Base-by-base conservation (phyloP, 2,329 filamentous ascomycete genomes). In the Cladophialophora psammophila region DNA sequence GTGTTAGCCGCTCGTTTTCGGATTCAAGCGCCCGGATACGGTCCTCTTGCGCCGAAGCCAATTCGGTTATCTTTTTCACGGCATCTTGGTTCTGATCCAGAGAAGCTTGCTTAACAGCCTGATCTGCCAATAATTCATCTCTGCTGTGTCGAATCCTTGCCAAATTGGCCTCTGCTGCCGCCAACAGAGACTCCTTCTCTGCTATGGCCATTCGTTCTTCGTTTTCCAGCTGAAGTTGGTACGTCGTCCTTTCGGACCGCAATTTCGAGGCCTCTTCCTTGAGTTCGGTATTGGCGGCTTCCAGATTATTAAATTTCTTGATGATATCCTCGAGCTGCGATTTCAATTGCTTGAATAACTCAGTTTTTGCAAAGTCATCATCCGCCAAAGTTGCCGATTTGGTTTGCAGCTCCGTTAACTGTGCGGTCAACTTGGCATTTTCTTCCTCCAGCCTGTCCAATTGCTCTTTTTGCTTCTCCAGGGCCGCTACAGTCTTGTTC, bases 311-410 rank as follows among this genome's bases (percentile, higher is more conserved):
- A 75, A 97, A 89, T 42, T 93, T 90, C 78, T 92, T 94, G 72
- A 97, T 93, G 8, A 96, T 87, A 73, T 98, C 94, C 75, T 98
- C 95, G 74, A 96, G 92, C 74, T 97, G 93, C 31, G 86, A 87
- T 80, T 94, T 96, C 75, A 97, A 86, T 69, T 91, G 88, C 80
- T 97, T 98, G 85, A 97, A 99, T 2, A 97, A 85, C 74, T 97
- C 93, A 4, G 93, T 97, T 65, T 93, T 89, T 48, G 93, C 90
- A 76, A 96, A 98, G 74, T 99, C 95, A 69, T 99, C 95, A 74
- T 99, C 95, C 0, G 91, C 91, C 53, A 94, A 82, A 63, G 87
- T 89, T 13, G 92, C 60, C 20, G 74, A 68, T 64, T 86, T 87
- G 15, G 85, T 79, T 68, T 84, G 93, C 38, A 94, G 81, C 5